Evolutionary conservation across 129 eudicot genomes (phyloP).

Genomic region (Artemisia argyi): DNA sequence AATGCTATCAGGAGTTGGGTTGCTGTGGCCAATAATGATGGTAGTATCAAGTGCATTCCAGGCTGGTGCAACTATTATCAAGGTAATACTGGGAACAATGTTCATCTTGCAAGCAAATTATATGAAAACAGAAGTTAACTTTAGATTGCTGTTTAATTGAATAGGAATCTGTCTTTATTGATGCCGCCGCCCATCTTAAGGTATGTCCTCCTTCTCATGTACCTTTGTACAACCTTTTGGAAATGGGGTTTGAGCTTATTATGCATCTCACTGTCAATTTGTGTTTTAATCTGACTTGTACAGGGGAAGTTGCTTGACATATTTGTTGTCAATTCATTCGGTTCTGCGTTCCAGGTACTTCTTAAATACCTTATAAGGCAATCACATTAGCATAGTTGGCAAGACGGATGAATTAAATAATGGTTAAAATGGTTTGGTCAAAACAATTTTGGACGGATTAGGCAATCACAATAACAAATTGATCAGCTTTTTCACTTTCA

Average conservation of each 20-base stretch:
- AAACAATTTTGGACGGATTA: no score
- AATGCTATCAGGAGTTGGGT: slow-evolving; percentile 74
- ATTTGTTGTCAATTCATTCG: slow-evolving; percentile 95
- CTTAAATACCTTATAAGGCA: not conserved
- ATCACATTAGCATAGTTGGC: not conserved
- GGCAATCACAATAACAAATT: not conserved
- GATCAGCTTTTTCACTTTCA: not conserved
- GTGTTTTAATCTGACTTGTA: slow-evolving; percentile 6
- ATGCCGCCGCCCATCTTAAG: slow-evolving; percentile 71
- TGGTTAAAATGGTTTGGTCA: no score
- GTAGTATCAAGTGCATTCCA: slow-evolving; percentile 86
- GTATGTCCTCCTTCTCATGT: slow-evolving; percentile 29
- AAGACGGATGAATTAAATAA: no score
- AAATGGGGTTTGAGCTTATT: slow-evolving; percentile 11
- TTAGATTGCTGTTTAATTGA: slow-evolving; percentile 16
- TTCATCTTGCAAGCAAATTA: not conserved
- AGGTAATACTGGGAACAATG: slow-evolving; percentile 44
- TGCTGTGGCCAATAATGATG: slow-evolving; percentile 80
- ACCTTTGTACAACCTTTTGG: not conserved
- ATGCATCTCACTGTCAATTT: not conserved
- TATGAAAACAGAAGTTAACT: slow-evolving; percentile 11
- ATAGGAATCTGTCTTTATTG: slow-evolving; percentile 82
- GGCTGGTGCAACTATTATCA: slow-evolving; percentile 87
- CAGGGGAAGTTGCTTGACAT: slow-evolving; percentile 92
- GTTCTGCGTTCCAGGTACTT: slow-evolving; percentile 92